These are phyloP conservation scores for Penstemon barbatus DNA, from an alignment of 257 asterid genomes.

Conservation along the genomic window DNA sequence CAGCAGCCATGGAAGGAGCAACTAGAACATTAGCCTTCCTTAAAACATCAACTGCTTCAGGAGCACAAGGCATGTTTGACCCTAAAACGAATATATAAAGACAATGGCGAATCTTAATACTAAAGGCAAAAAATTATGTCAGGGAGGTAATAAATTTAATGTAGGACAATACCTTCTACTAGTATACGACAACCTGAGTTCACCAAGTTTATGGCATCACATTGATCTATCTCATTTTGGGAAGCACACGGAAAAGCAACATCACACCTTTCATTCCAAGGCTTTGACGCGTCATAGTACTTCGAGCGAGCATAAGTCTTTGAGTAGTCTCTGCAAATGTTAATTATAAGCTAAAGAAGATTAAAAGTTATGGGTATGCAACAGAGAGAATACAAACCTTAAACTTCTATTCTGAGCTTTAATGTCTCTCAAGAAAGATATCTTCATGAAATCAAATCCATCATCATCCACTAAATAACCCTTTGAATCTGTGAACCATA, in stretches of 20 bases:
- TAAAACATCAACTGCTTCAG: conserved; percentile 88
- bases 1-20: conserved; percentile 97
- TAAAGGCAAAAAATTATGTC: conserved; percentile 4
- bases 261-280: conserved; percentile 96
- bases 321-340: conserved; percentile 82
- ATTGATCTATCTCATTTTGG: conserved; percentile 89
- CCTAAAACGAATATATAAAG: conserved; percentile 44
- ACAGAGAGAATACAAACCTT: conserved; percentile 52
- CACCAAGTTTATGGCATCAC: conserved; percentile 87
- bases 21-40: conserved; percentile 81
- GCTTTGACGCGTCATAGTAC: conserved; percentile 88
- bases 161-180: conserved; percentile 69
- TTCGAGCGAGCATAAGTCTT: conserved; percentile 96
- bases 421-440: conserved; percentile 81
- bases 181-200: conserved; percentile 86
- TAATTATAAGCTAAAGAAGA: conserved; percentile 33
- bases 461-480: conserved; percentile 98
- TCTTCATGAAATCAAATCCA: conserved; percentile 93
- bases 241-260: conserved; percentile 96
- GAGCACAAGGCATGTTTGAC: conserved; percentile 94
- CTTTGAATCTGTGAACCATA: conserved; percentile 66
- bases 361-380: conserved; percentile 3
- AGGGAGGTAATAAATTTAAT: neutral
- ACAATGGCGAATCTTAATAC: conserved; percentile 3
- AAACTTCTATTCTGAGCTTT: conserved; percentile 91